Evolutionary conservation across 805 yeast species (phyloP).

Genomic region (Yarrowia sp.): DNA sequence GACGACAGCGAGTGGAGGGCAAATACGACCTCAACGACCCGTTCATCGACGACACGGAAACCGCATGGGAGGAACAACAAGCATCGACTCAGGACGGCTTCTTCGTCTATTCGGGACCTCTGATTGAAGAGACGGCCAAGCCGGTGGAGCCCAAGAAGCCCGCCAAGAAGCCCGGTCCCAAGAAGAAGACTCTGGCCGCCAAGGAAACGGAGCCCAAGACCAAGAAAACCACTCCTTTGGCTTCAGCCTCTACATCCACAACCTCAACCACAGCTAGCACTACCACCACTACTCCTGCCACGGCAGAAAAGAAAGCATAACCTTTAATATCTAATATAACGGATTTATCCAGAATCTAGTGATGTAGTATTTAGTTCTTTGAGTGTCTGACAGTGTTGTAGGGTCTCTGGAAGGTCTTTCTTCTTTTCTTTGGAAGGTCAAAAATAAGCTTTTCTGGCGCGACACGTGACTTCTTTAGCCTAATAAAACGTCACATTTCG

Average conservation of each 20-base stretch:
- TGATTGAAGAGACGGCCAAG: slow-evolving; percentile 44
- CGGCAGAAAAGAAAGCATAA: slow-evolving; percentile 4
- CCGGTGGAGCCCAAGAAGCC: slow-evolving; percentile 33
- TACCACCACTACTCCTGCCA: background rate
- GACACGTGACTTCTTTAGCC: slow-evolving; percentile 5
- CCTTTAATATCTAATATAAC: background rate
- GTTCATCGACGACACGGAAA: slow-evolving; percentile 91
- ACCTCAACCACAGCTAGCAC: background rate
- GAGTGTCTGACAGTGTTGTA: too few relatives aligned
- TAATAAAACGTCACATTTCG: background rate
- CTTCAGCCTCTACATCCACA: background rate
- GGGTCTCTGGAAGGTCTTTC: background rate
- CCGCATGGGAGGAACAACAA: slow-evolving; percentile 88
- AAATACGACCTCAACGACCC: slow-evolving; percentile 93
- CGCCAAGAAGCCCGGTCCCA: slow-evolving; percentile 20
- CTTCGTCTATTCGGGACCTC: slow-evolving; percentile 90
- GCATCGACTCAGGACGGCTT: slow-evolving; percentile 93
- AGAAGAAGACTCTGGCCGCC: slow-evolving; percentile 26
- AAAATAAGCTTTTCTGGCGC: background rate
- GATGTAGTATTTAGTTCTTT: too few relatives aligned
- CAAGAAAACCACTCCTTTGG: background rate
- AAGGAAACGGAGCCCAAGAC: slow-evolving; percentile 24
- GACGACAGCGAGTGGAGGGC: slow-evolving; percentile 66
- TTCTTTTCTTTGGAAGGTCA: too few relatives aligned
- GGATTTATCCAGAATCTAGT: too few relatives aligned